Evolutionary conservation across 2,329 filamentous ascomycete genomes (phyloP).

Genomic region (Alternaria dauci): DNA sequence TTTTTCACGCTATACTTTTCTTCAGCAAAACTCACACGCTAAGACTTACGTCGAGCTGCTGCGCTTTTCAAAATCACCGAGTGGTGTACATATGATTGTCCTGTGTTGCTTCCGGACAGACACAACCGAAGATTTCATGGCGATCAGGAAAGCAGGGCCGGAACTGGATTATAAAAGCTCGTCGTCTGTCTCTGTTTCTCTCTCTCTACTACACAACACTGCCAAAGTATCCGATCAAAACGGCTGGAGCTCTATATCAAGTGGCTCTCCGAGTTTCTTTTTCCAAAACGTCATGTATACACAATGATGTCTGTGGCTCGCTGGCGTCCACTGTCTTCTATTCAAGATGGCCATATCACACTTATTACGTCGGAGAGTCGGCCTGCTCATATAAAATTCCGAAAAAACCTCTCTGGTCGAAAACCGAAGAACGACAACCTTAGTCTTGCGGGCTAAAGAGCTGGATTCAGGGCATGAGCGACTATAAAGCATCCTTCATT

Average conservation of each 20-base stretch:
- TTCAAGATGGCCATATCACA: too few relatives aligned
- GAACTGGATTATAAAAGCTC: background rate
- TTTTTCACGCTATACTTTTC: background rate
- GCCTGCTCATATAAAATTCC: too few relatives aligned
- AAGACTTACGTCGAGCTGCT: background rate
- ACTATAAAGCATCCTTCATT: too few relatives aligned
- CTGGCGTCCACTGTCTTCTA: too few relatives aligned
- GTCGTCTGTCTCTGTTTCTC: fast-evolving
- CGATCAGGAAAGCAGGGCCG: background rate
- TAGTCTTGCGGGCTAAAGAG: too few relatives aligned
- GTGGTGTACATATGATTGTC: background rate
- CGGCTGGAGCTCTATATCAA: too few relatives aligned
- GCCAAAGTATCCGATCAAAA: background rate
- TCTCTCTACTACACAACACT: background rate
- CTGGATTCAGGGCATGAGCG: too few relatives aligned
- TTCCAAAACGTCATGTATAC: too few relatives aligned
- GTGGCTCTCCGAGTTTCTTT: background rate
- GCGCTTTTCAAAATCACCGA: background rate
- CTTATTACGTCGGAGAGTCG: too few relatives aligned
- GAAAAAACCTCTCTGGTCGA: too few relatives aligned
- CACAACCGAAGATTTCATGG: background rate
- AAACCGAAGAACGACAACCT: too few relatives aligned
- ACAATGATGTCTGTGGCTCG: background rate
- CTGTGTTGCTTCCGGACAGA: background rate
- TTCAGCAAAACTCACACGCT: background rate